These are phyloP conservation scores for Solanum corneliomulleri DNA, from an alignment of 257 asterid genomes.

Conservation along the genomic window DNA sequence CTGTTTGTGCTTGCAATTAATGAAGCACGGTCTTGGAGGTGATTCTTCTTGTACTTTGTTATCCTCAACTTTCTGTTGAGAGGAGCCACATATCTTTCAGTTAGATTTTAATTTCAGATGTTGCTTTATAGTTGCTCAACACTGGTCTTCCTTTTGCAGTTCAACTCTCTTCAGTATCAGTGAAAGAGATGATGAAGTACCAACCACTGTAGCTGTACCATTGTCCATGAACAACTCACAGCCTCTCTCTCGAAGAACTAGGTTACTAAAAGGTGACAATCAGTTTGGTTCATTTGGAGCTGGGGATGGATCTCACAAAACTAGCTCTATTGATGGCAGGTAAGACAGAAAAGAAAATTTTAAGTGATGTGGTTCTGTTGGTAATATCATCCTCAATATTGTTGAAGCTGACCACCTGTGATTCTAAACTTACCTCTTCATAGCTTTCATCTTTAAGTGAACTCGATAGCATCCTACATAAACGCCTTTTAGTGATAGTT, in stretches of 20 bases:
- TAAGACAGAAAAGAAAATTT: conserved; percentile 16
- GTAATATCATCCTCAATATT: neutral
- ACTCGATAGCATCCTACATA: neutral
- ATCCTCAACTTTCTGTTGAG: neutral
- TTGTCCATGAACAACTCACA: conserved; percentile 54
- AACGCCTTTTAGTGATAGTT: neutral
- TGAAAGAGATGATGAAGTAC: conserved; percentile 71
- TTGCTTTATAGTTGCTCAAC: neutral
- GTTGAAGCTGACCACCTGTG: neutral
- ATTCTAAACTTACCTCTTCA: neutral
- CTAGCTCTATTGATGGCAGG: conserved; percentile 82
- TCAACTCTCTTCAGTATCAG: conserved; percentile 44
- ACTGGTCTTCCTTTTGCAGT: conserved; percentile 33
- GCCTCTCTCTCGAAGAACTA: conserved; percentile 90
- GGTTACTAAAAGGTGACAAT: conserved; percentile 68
- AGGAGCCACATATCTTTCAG: neutral
- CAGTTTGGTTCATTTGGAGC: conserved; percentile 33
- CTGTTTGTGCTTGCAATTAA: neutral
- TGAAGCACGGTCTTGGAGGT: neutral
- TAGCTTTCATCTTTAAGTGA: neutral
- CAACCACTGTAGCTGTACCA: conserved; percentile 45
- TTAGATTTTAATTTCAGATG: neutral
- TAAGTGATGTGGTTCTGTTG: neutral
- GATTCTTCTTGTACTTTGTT: neutral
- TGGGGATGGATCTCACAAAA: conserved; percentile 55